phyloP scores from a whole-genome alignment of 768 basidiomycete species.

The Hydnomerulius pinastri region DNA sequence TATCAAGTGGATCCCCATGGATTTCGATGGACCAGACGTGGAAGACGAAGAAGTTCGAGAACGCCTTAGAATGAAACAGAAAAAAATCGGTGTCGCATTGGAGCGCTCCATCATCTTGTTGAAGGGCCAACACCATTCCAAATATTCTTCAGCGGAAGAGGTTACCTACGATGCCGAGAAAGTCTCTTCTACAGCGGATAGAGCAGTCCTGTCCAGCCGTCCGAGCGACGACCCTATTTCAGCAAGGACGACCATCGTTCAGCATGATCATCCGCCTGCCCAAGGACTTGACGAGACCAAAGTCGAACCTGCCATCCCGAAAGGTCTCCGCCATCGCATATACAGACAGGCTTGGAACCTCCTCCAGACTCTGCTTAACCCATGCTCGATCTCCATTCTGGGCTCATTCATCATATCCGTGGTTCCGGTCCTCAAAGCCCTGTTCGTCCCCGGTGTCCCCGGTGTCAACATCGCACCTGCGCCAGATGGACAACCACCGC shows the following conservation, averaged over 20 bases:
- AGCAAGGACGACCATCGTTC: conserved; percentile 3
- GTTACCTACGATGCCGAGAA: conserved; percentile 11
- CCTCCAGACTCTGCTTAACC: conserved; percentile 42
- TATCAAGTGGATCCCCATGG: conserved; percentile 53
- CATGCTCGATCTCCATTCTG: conserved; percentile 55
- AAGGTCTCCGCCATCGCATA: conserved; percentile 10
- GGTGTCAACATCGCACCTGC: conserved; percentile 47
- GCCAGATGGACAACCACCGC: conserved; percentile 69
- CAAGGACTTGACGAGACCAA: background rate
- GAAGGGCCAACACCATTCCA: background rate
- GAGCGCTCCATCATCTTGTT: conserved; percentile 6
- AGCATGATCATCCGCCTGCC: background rate
- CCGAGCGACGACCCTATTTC: conserved; percentile 2
- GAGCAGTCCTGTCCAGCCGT: background rate
- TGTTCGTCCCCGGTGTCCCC: conserved; percentile 51
- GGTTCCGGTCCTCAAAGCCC: conserved; percentile 56
- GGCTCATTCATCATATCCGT: conserved; percentile 57
- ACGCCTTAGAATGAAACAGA: conserved; percentile 41
- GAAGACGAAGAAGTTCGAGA: conserved; percentile 57
- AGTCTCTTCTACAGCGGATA: background rate
- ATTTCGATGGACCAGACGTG: conserved; percentile 66
- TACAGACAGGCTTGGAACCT: conserved; percentile 15
- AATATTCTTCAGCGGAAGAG: background rate
- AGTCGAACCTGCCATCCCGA: background rate
- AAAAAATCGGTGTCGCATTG: conserved; percentile 15